phyloP scores from a whole-genome alignment of 2,329 filamentous ascomycete genomes.

The Fusarium sp. region DNA sequence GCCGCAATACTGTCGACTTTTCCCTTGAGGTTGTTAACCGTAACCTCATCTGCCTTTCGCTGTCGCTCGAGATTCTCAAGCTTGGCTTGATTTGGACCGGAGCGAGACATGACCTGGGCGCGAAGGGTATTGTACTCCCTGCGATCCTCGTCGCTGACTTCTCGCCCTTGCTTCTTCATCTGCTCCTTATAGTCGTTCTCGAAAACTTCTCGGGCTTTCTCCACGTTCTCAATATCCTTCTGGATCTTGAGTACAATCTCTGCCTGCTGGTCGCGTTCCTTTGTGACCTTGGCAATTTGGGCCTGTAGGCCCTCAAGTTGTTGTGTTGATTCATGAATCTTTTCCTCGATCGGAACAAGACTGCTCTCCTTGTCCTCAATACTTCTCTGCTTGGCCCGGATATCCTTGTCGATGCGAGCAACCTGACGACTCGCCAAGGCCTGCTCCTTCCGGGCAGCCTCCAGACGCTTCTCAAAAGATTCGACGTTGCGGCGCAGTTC shows the following conservation, averaged over 20 bases:
- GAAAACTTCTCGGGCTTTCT: slow-evolving; percentile 90
- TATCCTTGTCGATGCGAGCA: slow-evolving; percentile 83
- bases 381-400: slow-evolving; percentile 86
- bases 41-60: slow-evolving; percentile 90
- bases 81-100: slow-evolving; percentile 83
- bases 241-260: slow-evolving; percentile 78
- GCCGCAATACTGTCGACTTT: slow-evolving; percentile 85
- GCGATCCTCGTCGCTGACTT: slow-evolving; percentile 86
- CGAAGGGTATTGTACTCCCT: slow-evolving; percentile 90
- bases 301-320: slow-evolving; percentile 77
- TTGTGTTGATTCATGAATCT: slow-evolving; percentile 81
- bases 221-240: slow-evolving; percentile 84
- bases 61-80: slow-evolving; percentile 90
- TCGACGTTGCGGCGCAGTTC: slow-evolving; percentile 91
- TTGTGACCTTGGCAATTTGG: slow-evolving; percentile 77
- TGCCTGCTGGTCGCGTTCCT: slow-evolving; percentile 80
- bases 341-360: slow-evolving; percentile 91
- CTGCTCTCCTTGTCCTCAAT: slow-evolving; percentile 89
- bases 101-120: slow-evolving; percentile 85
- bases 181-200: slow-evolving; percentile 88
- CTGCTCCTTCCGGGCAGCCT: slow-evolving; percentile 87
- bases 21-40: slow-evolving; percentile 87
- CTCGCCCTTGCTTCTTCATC: slow-evolving; percentile 86
- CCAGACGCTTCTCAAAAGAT: slow-evolving; percentile 82
- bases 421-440: slow-evolving; percentile 81